Evolutionary conservation across 768 basidiomycete genomes (phyloP).

Genomic region (Galerina marginata): DNA sequence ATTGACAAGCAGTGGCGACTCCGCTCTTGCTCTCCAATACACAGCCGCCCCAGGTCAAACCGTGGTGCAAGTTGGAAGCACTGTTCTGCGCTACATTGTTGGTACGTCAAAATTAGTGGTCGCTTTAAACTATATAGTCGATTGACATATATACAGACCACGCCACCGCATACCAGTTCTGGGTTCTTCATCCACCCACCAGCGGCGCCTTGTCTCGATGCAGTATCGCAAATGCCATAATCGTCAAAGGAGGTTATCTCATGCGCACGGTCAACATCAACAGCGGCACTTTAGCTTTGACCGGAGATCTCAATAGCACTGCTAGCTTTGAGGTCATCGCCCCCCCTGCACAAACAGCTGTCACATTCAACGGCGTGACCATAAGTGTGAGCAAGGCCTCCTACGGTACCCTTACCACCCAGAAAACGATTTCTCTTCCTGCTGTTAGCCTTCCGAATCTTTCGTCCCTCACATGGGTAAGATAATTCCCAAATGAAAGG

Average conservation of each 20-base stretch:
- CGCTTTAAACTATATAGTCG: not conserved
- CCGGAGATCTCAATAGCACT: slow-evolving; percentile 50
- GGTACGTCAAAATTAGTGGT: slow-evolving; percentile 32
- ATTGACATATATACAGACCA: slow-evolving; percentile 44
- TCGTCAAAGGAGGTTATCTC: slow-evolving; percentile 57
- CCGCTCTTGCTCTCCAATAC: slow-evolving; percentile 49
- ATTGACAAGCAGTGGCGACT: slow-evolving; percentile 29
- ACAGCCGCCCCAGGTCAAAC: slow-evolving; percentile 48
- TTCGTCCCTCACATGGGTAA: slow-evolving; percentile 42
- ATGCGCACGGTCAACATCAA: slow-evolving; percentile 44
- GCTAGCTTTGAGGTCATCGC: slow-evolving; percentile 53
- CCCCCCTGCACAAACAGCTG: slow-evolving; percentile 38
- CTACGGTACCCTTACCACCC: slow-evolving; percentile 45
- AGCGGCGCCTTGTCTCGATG: slow-evolving; percentile 41
- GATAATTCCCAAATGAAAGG: not conserved
- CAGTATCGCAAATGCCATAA: slow-evolving; percentile 47
- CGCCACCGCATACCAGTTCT: slow-evolving; percentile 54
- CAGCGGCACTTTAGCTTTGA: slow-evolving; percentile 44
- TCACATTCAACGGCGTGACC: slow-evolving; percentile 48
- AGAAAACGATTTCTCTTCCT: slow-evolving; percentile 36
- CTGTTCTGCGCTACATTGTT: slow-evolving; percentile 47
- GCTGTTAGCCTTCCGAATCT: slow-evolving; percentile 40
- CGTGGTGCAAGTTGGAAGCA: slow-evolving; percentile 47
- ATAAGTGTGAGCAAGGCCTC: slow-evolving; percentile 39
- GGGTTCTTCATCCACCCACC: slow-evolving; percentile 51